These are phyloP conservation scores for Fusarium illudens DNA, from an alignment of 2,329 filamentous ascomycete species.

Conservation along the genomic window DNA sequence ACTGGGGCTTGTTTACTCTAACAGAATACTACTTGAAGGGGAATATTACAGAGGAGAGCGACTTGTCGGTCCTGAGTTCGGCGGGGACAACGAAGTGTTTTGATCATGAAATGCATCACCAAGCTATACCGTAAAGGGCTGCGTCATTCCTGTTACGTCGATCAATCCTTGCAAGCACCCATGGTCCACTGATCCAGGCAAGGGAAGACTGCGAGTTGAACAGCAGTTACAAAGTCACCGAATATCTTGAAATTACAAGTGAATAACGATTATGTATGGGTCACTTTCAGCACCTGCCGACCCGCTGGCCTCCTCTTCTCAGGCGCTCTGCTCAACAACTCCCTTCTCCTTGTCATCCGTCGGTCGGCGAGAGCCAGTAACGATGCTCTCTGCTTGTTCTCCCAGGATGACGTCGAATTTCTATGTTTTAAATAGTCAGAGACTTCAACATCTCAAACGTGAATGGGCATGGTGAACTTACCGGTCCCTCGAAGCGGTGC, in stretches of 20 bases:
- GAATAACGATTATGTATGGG: not conserved
- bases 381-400: not conserved
- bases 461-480: not conserved
- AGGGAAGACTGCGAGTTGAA: too few species aligned
- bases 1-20: too few species aligned
- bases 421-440: not conserved
- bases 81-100: too few species aligned
- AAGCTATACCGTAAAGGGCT: too few species aligned
- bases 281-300: not conserved
- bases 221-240: rapidly evolving
- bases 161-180: too few species aligned
- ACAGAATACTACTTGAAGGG: too few species aligned
- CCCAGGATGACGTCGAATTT: slow-evolving; percentile 17
- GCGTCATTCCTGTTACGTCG: too few species aligned
- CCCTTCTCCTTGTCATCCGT: not conserved
- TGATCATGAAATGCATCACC: too few species aligned
- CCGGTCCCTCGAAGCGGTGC: slow-evolving; percentile 16
- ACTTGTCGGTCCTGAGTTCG: too few species aligned
- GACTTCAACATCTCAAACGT: not conserved
- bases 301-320: not conserved
- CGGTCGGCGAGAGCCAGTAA: not conserved
- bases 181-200: too few species aligned
- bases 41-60: too few species aligned
- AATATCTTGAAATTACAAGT: not conserved
- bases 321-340: not conserved